These are phyloP conservation scores for Lepidopterella palustris DNA, from an alignment of 495 filamentous ascomycete species.

Conservation along the genomic window DNA sequence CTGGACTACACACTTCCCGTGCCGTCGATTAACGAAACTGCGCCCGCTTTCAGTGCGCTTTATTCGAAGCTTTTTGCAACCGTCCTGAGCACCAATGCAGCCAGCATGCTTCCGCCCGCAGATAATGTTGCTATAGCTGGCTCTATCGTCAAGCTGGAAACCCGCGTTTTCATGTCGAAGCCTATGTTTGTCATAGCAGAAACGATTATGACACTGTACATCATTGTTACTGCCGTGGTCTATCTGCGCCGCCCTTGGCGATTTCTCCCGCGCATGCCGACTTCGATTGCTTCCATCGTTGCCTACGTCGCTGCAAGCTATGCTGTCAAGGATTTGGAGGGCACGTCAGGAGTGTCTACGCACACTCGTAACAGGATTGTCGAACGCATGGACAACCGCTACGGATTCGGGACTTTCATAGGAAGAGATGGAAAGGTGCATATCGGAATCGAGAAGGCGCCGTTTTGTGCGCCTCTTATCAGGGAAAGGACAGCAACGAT, in stretches of 20 bases:
- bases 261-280: slow-evolving; percentile 39
- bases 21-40: slow-evolving; percentile 26
- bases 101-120: slow-evolving; percentile 25
- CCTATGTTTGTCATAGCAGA: slow-evolving; percentile 34
- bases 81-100: slow-evolving; percentile 29
- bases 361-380: slow-evolving; percentile 1
- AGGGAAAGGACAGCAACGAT: not conserved
- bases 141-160: slow-evolving; percentile 3
- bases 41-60: slow-evolving; percentile 18
- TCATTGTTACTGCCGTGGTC: slow-evolving; percentile 34
- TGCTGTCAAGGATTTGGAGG: slow-evolving; percentile 15
- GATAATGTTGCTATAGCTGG: not conserved
- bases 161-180: slow-evolving; percentile 38
- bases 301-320: slow-evolving; percentile 20
- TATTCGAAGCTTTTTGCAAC: slow-evolving; percentile 37
- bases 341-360: slow-evolving; percentile 4
- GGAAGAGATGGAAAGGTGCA: slow-evolving; percentile 41
- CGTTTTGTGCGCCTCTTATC: slow-evolving; percentile 24
- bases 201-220: slow-evolving; percentile 33
- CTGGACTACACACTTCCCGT: slow-evolving; percentile 31
- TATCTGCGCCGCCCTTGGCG: slow-evolving; percentile 30
- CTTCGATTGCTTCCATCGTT: slow-evolving; percentile 38
- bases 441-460: slow-evolving; percentile 41
- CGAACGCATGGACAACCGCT: slow-evolving; percentile 22
- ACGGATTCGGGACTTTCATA: slow-evolving; percentile 41